Percentiles rank a stretch among this genome's conserved stretches.
Conservation (phyloP, 805 yeast species). For the Saccharomycodes ludwigii region DNA sequence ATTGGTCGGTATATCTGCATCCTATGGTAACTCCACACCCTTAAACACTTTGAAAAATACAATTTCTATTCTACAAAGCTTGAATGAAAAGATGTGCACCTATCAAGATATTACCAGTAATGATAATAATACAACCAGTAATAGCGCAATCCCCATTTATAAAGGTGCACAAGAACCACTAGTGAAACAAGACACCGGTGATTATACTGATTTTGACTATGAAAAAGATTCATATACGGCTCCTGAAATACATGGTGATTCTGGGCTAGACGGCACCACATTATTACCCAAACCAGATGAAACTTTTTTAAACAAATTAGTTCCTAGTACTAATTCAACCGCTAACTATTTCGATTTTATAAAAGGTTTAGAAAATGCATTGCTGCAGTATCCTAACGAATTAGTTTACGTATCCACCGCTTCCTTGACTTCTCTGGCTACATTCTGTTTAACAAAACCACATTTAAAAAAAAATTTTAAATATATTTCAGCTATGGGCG, state of each 20-base stretch:
- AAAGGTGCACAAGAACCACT: constrained; percentile 54
- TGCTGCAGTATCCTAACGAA: constrained; percentile 16
- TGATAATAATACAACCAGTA: too few relatives aligned
- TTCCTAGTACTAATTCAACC: not conserved
- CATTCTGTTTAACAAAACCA: constrained; percentile 43
- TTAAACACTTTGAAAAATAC: constrained; percentile 59
- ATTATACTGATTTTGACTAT: too few relatives aligned
- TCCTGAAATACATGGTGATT: constrained; percentile 54
- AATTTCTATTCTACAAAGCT: constrained; percentile 49
- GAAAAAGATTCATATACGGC: constrained; percentile 34
- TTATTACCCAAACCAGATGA: constrained; percentile 40
- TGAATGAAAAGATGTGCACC: constrained; percentile 31
- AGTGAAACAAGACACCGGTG: constrained; percentile 29
- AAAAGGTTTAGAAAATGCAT: not conserved
- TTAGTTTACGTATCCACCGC: constrained; percentile 59
- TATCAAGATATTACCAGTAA: constrained; percentile 28
- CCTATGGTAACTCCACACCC: constrained; percentile 59
- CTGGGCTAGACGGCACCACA: constrained; percentile 69
- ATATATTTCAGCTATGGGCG: constrained; percentile 67
- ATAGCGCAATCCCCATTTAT: too few relatives aligned
- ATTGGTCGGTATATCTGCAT: constrained; percentile 60
- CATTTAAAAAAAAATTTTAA: constrained; percentile 35
- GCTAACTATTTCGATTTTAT: too few relatives aligned
- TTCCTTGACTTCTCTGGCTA: constrained; percentile 60
- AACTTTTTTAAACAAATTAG: not conserved